A percentile compares a stretch with the other conserved stretches of the same genome.
Conservation (phyloP, 176 grass and related monocot genomes). For the Tuctoria greenei region DNA sequence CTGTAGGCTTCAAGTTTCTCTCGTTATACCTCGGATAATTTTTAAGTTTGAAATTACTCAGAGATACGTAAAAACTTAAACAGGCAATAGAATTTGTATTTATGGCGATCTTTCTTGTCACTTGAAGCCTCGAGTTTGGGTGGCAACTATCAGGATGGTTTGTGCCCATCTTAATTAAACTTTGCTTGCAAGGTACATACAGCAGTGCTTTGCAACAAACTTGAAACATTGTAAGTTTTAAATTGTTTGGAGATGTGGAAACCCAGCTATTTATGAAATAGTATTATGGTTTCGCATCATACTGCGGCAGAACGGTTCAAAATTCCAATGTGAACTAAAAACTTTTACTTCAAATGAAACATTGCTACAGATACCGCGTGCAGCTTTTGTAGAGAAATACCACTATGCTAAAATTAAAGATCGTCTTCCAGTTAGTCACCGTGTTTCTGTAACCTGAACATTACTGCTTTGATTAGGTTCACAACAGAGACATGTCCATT, state of each 20-base stretch:
- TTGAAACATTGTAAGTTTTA: neutral
- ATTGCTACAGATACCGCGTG: neutral
- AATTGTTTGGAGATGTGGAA: neutral
- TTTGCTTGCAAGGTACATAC: neutral
- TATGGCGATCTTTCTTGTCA: neutral
- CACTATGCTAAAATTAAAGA: neutral
- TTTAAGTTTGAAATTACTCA: neutral
- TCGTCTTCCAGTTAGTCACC: neutral
- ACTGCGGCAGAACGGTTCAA: neutral
- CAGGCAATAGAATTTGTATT: neutral
- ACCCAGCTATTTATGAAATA: neutral
- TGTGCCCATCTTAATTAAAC: neutral
- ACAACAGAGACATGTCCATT: conserved; percentile 98
- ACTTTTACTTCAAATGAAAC: neutral
- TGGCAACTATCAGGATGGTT: neutral
- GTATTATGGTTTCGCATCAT: neutral
- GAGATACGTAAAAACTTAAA: neutral
- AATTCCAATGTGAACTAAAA: neutral
- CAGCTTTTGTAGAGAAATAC: neutral
- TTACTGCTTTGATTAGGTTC: conserved; percentile 60
- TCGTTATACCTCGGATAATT: too few relatives aligned
- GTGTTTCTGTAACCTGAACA: conserved; percentile 9
- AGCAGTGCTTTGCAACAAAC: neutral
- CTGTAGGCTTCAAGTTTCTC: too few relatives aligned
- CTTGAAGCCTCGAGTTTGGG: neutral